Conservation (phyloP, 169 alveolate species). For the Cryptosporidium meleagridis region DNA sequence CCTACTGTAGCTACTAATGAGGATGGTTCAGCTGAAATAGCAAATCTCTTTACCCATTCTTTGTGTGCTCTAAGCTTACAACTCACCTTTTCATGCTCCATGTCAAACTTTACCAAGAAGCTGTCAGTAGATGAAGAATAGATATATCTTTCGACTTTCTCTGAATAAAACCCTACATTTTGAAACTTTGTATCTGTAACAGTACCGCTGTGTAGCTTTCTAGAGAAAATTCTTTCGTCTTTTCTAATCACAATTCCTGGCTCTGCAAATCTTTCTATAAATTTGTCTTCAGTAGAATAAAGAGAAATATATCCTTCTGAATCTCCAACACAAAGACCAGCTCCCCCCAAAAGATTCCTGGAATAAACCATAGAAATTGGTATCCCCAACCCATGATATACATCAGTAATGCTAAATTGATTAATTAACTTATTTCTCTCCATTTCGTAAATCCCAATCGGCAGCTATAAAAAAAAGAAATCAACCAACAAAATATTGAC, state of each 20-base stretch:
- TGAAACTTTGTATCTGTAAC: constrained; percentile 62
- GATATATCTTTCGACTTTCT: constrained; percentile 22
- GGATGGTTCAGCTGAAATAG: constrained; percentile 14
- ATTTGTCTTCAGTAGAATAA: background rate
- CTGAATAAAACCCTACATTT: background rate
- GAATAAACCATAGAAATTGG: constrained; percentile 53
- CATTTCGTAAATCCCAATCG: background rate
- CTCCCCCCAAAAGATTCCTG: constrained; percentile 28
- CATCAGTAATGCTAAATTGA: background rate
- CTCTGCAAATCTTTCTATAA: background rate
- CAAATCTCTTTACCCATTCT: constrained; percentile 66
- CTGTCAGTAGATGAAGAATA: constrained; percentile 67
- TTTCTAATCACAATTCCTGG: background rate
- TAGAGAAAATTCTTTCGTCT: constrained; percentile 9
- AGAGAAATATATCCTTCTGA: constrained; percentile 38
- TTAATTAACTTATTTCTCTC: background rate
- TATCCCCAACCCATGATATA: constrained; percentile 51
- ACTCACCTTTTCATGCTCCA: constrained; percentile 44
- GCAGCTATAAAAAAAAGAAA: background rate
- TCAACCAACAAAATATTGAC: too few relatives aligned
- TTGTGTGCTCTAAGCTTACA: constrained; percentile 55
- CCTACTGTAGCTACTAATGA: constrained; percentile 71
- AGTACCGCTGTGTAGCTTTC: constrained; percentile 28
- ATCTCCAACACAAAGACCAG: constrained; percentile 51
- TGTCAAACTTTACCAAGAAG: constrained; percentile 42